phyloP scores from a whole-genome alignment of 768 basidiomycete genomes.

The Lyophyllum atratum region DNA sequence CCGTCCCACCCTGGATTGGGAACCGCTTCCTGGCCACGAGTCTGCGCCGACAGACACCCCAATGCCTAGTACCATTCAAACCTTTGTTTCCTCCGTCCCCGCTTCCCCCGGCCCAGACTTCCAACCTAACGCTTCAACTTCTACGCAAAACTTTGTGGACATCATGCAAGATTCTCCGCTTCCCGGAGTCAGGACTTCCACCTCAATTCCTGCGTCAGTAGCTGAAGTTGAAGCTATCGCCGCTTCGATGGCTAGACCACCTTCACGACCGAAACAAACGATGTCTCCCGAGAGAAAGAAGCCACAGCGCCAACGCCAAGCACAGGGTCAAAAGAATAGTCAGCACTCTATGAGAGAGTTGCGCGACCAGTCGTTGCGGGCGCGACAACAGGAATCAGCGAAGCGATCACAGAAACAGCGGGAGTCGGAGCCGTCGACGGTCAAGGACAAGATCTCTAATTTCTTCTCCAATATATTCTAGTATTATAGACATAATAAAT shows the following conservation, averaged over 20 bases:
- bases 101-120: neutral
- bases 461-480: slow-evolving; percentile 17
- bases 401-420: neutral
- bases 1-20: slow-evolving; percentile 13
- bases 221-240: neutral
- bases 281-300: neutral
- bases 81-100: neutral
- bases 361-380: neutral
- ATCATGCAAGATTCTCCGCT: neutral
- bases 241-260: neutral
- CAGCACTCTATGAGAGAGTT: neutral
- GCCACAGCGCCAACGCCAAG: neutral
- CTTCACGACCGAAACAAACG: neutral
- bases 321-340: neutral
- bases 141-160: neutral
- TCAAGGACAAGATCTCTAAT: slow-evolving; percentile 8
- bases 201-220: neutral
- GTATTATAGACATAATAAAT: neutral
- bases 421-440: neutral
- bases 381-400: neutral
- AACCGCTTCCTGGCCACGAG: slow-evolving; percentile 19
- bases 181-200: neutral
- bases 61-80: slow-evolving; percentile 8
- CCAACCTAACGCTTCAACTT: neutral
- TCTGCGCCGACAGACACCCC: slow-evolving; percentile 8